Evolutionary conservation across 2,329 filamentous ascomycete species (phyloP).

Genomic region (Venturia effusa): DNA sequence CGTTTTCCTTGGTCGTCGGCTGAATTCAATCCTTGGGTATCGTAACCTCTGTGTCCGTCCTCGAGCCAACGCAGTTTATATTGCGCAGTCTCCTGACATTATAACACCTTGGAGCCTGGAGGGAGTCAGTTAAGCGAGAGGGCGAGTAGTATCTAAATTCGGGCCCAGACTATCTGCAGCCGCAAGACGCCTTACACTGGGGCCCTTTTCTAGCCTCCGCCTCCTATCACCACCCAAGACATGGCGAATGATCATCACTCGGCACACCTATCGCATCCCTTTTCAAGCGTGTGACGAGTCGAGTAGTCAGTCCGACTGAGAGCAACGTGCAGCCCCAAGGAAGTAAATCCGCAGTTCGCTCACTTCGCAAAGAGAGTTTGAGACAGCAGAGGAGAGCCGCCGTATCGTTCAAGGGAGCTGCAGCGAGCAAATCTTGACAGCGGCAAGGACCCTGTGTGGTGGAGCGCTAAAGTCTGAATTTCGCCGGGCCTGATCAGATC

Average conservation of each 20-base stretch:
- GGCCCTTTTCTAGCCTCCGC: not conserved
- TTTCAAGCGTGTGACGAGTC: not conserved
- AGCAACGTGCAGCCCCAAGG: not conserved
- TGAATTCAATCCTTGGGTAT: not conserved
- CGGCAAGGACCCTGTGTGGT: not conserved
- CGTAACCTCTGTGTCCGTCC: not conserved
- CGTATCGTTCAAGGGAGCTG: too few relatives aligned
- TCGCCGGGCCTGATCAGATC: not conserved
- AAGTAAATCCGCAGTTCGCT: not conserved
- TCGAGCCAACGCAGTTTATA: not conserved
- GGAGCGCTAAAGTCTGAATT: not conserved
- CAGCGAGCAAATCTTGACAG: not conserved
- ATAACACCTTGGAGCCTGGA: not conserved
- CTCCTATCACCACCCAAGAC: not conserved
- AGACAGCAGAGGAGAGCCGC: not conserved
- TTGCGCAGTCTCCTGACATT: not conserved
- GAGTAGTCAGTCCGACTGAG: not conserved
- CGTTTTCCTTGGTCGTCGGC: not conserved
- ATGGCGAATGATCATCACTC: not conserved
- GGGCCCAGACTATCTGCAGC: not conserved
- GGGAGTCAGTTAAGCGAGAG: too few relatives aligned
- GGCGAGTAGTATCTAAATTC: too few relatives aligned
- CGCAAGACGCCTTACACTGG: not conserved
- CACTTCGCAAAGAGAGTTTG: not conserved
- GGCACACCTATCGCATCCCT: not conserved